Evolutionary conservation across 2,329 filamentous ascomycete species (phyloP), one percentile per base, ranked within the genome.

Genomic region (Colletotrichum lini): DNA sequence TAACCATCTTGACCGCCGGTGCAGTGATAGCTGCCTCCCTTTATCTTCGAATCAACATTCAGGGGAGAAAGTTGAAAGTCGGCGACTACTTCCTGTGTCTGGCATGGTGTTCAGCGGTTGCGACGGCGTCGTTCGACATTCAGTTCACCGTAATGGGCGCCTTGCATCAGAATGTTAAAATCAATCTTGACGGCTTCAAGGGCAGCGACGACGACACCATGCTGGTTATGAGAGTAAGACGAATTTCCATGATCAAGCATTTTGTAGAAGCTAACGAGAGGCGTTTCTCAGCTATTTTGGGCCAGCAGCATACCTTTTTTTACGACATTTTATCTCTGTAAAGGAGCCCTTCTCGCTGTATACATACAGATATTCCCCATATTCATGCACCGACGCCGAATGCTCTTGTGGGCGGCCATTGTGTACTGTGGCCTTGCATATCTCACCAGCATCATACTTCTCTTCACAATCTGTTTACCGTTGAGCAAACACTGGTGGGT

Each of bases 241-340:
- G 8, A 3, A 42, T 16, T 13, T 2, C 23, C 10, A 9, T 3
- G 42, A 21, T 26, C 8, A 18, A 2, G 10, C 18, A 8, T 2
- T 10, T 38, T 10, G 35, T 23, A 13, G 0, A 7, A 13, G 12
- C 44, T 52, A n/a, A 56, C 40, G 4, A 21, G 49, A 7, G 35
- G 16, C 9, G 23, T 16, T 21, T 8, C 2, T 13, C 13, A 72
- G 69, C 18, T 72, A 7, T 72, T 69, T 35, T 72, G 69, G 69
- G 69, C 69, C 13, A 72, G 69, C 53, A 69, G 65, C 18, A 69
- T 72, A 13, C 69, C 69, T 1, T 72, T 72, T 23, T 72, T 69
- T 16, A 72, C 65, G 18, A 60, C 69, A 1, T 72, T 72, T 26
- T 72, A 72, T 26, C 44, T 72, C 0, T 72, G 69, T 35, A 72